phyloP scores from a whole-genome alignment of 345 rosid species.

The Clarkia xantiana region DNA sequence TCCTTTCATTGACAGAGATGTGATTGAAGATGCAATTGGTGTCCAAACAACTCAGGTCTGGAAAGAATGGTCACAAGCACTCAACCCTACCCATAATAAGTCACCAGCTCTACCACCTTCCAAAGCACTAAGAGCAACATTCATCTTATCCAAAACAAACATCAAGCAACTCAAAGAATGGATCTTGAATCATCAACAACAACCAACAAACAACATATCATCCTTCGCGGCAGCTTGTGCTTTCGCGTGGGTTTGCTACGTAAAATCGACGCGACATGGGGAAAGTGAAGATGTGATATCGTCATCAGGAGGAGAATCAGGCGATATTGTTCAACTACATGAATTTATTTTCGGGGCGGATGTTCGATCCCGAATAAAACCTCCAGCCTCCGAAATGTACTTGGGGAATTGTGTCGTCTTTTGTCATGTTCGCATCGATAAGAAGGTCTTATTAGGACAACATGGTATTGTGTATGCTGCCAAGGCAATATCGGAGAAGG shows the following conservation, averaged over 20 bases:
- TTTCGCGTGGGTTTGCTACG: not conserved
- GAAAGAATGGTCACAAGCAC: not conserved
- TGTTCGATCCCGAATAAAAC: constrained; percentile 4
- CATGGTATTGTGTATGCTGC: no score
- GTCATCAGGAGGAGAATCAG: no score
- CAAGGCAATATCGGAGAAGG: constrained; percentile 11
- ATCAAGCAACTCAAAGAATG: no score
- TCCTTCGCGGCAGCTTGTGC: no score
- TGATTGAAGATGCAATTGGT: not conserved
- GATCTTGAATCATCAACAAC: no score
- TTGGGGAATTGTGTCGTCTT: constrained; percentile 23
- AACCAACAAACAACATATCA: no score
- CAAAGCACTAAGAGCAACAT: not conserved
- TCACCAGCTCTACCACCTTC: not conserved
- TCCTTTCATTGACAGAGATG: not conserved
- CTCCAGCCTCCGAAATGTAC: constrained; percentile 13
- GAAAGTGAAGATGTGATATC: no score
- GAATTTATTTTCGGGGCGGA: constrained; percentile 1
- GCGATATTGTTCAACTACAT: not conserved
- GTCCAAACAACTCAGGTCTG: not conserved
- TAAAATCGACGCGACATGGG: not conserved
- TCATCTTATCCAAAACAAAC: no score
- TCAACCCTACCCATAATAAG: not conserved
- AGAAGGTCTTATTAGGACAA: constrained; percentile 12
- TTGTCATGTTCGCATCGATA: constrained; percentile 4